Conservation (phyloP, 2,329 filamentous ascomycete species). For the Dactylellina drechsleri region DNA sequence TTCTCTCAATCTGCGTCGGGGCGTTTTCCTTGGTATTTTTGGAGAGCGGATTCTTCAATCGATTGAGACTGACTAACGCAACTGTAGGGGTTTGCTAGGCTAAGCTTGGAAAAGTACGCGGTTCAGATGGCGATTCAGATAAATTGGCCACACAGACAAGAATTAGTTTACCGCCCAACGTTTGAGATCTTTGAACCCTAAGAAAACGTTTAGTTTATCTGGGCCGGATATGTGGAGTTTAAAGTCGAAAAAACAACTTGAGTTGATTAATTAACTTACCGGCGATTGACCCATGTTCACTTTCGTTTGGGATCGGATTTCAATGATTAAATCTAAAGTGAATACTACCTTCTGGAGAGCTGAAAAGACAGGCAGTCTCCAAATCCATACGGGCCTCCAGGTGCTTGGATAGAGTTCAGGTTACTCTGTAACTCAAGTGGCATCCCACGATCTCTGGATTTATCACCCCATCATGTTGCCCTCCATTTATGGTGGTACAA, state of each 20-base stretch:
- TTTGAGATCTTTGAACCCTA: too few species aligned
- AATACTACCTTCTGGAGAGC: constrained; percentile 13
- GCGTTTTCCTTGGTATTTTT: constrained; percentile 11
- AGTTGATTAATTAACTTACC: too few species aligned
- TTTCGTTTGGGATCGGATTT: constrained; percentile 26
- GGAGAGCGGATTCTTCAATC: constrained; percentile 2
- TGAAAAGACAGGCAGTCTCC: too few species aligned
- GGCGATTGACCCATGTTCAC: too few species aligned
- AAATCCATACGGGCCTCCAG: constrained; percentile 5
- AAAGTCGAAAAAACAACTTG: too few species aligned
- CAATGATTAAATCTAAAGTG: constrained; percentile 23
- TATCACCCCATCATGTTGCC: constrained; percentile 28
- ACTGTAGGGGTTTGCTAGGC: constrained; percentile 11
- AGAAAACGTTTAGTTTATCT: too few species aligned
- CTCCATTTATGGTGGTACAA: constrained; percentile 28
- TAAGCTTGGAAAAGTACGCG: constrained; percentile 30
- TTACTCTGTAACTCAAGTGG: constrained; percentile 24
- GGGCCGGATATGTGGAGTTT: too few species aligned
- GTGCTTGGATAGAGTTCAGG: constrained; percentile 27
- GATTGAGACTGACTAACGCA: constrained; percentile 10
- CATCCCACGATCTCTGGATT: constrained; percentile 19
- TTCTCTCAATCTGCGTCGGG: constrained; percentile 5
- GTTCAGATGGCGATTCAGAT: constrained; percentile 45
- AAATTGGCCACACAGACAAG: constrained; percentile 25
- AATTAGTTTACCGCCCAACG: neutral